Evolutionary conservation across 129 eudicot species (phyloP).

Genomic region (Saussurea involucrata): DNA sequence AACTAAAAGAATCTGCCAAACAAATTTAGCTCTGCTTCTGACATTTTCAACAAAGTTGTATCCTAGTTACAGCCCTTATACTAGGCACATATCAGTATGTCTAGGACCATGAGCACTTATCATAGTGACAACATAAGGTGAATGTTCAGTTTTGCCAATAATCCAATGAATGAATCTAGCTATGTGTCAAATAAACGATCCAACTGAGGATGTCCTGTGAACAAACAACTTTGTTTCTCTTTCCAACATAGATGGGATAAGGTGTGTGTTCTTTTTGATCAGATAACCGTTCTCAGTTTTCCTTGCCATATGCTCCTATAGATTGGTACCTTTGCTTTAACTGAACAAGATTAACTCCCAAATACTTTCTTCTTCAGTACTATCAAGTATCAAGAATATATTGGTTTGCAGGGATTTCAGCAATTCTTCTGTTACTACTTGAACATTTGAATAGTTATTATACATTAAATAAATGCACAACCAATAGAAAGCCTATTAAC

Average conservation of each 20-base stretch:
- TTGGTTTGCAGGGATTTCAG: background rate
- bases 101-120: background rate
- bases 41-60: background rate
- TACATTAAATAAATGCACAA: background rate
- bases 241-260: background rate
- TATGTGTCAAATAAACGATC: background rate
- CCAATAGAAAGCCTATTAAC: background rate
- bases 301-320: background rate
- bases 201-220: background rate
- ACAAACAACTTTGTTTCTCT: background rate
- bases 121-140: background rate
- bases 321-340: background rate
- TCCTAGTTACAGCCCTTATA: background rate
- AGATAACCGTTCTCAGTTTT: background rate
- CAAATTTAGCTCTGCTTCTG: background rate
- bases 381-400: background rate
- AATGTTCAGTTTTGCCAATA: background rate
- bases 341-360: background rate
- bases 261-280: background rate
- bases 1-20: background rate
- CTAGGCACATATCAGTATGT: background rate
- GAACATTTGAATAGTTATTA: background rate
- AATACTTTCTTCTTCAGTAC: background rate
- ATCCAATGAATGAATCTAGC: background rate
- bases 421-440: background rate